A percentile compares a stretch with the other conserved stretches of the same genome.
phyloP scores from a whole-genome alignment of 2,329 filamentous ascomycete genomes.

The Colletotrichum spinosum region DNA sequence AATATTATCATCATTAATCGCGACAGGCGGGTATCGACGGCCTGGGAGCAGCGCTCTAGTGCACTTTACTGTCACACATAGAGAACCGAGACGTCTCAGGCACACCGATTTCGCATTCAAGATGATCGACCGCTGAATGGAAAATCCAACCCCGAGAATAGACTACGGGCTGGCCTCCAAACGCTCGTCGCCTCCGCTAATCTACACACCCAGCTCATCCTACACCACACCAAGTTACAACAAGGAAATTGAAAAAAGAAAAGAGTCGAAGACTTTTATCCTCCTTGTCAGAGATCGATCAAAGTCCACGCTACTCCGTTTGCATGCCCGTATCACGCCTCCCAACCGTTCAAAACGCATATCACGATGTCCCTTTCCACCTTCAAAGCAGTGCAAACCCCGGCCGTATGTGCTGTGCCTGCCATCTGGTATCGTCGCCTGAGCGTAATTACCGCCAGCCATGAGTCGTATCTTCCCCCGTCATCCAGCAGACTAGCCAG shows the following conservation, averaged over 20 bases:
- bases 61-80: no score
- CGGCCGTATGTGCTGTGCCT: slow-evolving; percentile 33
- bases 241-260: slow-evolving; percentile 15
- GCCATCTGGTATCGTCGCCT: slow-evolving; percentile 22
- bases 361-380: slow-evolving; percentile 13
- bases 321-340: slow-evolving; percentile 32
- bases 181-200: slow-evolving; percentile 5
- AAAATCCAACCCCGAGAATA: slow-evolving; percentile 27
- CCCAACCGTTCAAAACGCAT: slow-evolving; percentile 20
- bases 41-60: no score
- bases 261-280: slow-evolving; percentile 22
- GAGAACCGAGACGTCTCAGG: no score
- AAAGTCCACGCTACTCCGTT: slow-evolving; percentile 27
- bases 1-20: no score
- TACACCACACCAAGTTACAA: slow-evolving; percentile 12
- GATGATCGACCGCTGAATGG: slow-evolving; percentile 3
- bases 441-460: not conserved
- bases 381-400: slow-evolving; percentile 33
- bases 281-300: slow-evolving; percentile 19
- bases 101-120: slow-evolving; percentile 1
- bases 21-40: no score
- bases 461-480: slow-evolving; percentile 3
- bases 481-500: slow-evolving; percentile 1
- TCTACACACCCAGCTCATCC: slow-evolving; percentile 13
- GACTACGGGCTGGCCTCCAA: slow-evolving; percentile 20